phyloP scores from a whole-genome alignment of 176 grass and related monocot genomes.

The Carex cristatella region DNA sequence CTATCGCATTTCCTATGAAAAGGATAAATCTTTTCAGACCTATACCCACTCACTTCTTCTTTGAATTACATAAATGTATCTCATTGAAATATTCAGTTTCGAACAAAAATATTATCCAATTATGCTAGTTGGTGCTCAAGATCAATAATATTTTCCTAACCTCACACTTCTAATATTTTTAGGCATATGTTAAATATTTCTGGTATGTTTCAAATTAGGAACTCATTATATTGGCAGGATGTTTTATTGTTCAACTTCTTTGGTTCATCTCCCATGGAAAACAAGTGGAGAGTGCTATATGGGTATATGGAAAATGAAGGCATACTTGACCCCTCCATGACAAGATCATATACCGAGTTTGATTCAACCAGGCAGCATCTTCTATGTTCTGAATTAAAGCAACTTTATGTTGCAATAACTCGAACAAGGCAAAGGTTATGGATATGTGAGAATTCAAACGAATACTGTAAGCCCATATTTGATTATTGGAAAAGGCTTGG shows the following conservation, averaged over 20 bases:
- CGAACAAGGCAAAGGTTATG: conserved; percentile 77
- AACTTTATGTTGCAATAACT: conserved; percentile 86
- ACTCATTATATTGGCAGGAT: conserved; percentile 30
- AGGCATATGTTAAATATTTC: neutral
- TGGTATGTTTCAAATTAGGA: neutral
- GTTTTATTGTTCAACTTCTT: conserved; percentile 87
- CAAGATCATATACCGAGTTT: conserved; percentile 35
- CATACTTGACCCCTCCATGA: conserved; percentile 28
- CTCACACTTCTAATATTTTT: too few species aligned
- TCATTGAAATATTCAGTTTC: neutral
- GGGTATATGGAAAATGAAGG: conserved; percentile 51
- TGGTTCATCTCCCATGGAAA: conserved; percentile 48
- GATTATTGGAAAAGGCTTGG: conserved; percentile 85
- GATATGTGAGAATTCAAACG: conserved; percentile 72
- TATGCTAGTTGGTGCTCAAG: neutral
- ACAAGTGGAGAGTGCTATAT: conserved; percentile 76
- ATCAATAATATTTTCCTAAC: too few species aligned
- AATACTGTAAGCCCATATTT: conserved; percentile 64
- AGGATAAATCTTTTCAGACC: neutral
- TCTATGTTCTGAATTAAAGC: conserved; percentile 83
- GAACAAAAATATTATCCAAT: neutral
- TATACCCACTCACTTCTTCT: neutral
- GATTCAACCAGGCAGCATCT: conserved; percentile 48
- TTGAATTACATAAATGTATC: neutral
- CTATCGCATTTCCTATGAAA: neutral